phyloP scores from a whole-genome alignment of 2,329 filamentous ascomycete genomes.

The Penicillium thymicola region DNA sequence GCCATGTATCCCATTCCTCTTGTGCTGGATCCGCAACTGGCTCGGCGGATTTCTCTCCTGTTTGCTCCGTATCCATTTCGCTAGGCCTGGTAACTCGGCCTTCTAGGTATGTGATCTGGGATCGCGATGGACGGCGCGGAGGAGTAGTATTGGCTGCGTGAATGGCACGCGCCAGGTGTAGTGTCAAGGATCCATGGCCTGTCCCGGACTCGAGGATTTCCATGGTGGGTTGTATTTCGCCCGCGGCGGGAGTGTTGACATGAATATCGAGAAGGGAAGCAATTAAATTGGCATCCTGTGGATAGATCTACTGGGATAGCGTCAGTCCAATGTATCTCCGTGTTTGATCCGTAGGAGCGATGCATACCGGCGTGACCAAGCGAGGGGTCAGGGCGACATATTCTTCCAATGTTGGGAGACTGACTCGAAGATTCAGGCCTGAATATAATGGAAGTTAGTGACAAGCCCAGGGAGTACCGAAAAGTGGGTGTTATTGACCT shows the following conservation, averaged over 20 bases:
- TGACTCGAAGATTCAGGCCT: constrained; percentile 51
- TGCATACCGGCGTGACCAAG: constrained; percentile 68
- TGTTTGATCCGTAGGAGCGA: neutral
- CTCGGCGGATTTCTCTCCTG: constrained; percentile 6
- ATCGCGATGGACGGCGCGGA: constrained; percentile 41
- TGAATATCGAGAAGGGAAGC: constrained; percentile 74
- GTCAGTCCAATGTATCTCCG: constrained; percentile 11
- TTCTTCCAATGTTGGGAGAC: constrained; percentile 67
- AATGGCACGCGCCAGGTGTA: constrained; percentile 71
- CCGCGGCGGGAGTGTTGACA: constrained; percentile 43
- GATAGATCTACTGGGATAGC: constrained; percentile 58
- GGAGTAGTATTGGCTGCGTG: constrained; percentile 66
- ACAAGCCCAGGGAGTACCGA: neutral
- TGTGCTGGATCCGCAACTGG: constrained; percentile 23
- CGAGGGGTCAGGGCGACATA: constrained; percentile 67
- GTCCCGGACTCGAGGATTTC: constrained; percentile 83
- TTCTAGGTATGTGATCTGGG: constrained; percentile 32
- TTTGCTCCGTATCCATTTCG: constrained; percentile 22
- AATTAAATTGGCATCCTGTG: constrained; percentile 70
- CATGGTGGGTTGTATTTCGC: constrained; percentile 46
- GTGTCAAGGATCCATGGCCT: constrained; percentile 75
- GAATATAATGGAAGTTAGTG: constrained; percentile 1
- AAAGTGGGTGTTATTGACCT: constrained; percentile 29
- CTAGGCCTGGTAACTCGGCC: constrained; percentile 22
- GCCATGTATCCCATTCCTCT: constrained; percentile 46